Conservation (phyloP, 1,139 yeast species). For the Zygoascus hellenicus region DNA sequence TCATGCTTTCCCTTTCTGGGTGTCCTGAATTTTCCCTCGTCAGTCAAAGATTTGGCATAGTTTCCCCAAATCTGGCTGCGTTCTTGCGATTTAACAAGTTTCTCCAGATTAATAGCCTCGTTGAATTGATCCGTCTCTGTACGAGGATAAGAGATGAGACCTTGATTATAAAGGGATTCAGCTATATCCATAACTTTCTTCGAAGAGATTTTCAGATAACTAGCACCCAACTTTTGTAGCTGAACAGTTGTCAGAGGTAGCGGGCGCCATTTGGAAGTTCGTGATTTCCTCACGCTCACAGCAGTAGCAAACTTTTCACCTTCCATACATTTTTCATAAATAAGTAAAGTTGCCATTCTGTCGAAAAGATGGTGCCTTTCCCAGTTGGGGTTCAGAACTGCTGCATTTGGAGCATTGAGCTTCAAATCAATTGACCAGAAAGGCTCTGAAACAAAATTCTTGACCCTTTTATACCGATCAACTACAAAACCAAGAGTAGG, state of each 20-base stretch:
- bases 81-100: conserved; percentile 55
- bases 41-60: conserved; percentile 38
- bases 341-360: conserved; percentile 51
- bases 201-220: conserved; percentile 69
- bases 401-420: conserved; percentile 34
- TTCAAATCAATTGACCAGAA: conserved; percentile 71
- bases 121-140: conserved; percentile 95
- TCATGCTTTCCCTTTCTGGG: conserved; percentile 82
- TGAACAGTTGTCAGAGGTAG: conserved; percentile 94
- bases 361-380: conserved; percentile 67
- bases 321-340: conserved; percentile 63
- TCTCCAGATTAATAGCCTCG: conserved; percentile 58
- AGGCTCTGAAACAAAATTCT: conserved; percentile 63
- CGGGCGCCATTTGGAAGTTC: conserved; percentile 75
- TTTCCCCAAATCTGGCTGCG: conserved; percentile 44
- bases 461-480: conserved; percentile 78
- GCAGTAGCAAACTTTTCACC: conserved; percentile 42
- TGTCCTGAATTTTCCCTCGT: conserved; percentile 38
- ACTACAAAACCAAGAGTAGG: conserved; percentile 97
- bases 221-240: conserved; percentile 79
- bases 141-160: conserved; percentile 91
- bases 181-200: conserved; percentile 73
- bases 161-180: conserved; percentile 77
- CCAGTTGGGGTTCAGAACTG: conserved; percentile 54
- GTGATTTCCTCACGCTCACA: conserved; percentile 40